phyloP scores from a whole-genome alignment of 495 filamentous ascomycete species.

The Neurospora discreta region DNA sequence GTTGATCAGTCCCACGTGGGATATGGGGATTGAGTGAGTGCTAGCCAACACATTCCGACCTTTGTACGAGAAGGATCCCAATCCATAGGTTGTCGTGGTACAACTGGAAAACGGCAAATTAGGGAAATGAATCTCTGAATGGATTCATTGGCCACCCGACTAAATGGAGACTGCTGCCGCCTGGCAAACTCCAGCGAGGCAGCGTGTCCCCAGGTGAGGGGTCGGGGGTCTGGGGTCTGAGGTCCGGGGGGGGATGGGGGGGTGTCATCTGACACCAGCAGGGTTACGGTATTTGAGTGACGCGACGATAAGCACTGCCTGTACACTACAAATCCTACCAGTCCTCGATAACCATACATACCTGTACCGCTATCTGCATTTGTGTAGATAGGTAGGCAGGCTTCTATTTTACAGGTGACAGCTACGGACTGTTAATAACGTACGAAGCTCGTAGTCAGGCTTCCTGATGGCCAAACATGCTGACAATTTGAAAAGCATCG shows the following conservation, averaged over 20 bases:
- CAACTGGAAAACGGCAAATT: neutral
- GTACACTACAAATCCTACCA: neutral
- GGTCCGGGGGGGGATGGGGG: neutral
- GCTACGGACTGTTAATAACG: neutral
- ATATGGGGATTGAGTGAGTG: neutral
- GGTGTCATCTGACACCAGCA: neutral
- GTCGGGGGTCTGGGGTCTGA: neutral
- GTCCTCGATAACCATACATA: neutral
- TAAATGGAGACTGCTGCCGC: neutral
- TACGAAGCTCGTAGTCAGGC: neutral
- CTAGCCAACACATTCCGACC: neutral
- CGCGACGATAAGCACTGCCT: neutral
- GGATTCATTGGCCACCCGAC: neutral
- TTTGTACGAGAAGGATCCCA: neutral
- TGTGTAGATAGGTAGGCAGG: neutral
- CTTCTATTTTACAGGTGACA: neutral
- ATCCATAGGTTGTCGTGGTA: neutral
- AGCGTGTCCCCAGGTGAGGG: neutral
- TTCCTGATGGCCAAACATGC: neutral
- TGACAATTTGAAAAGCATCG: neutral
- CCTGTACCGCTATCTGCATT: neutral
- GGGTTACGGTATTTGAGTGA: neutral
- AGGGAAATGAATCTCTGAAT: neutral
- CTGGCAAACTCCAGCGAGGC: neutral
- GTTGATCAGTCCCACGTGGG: neutral